phyloP scores from a whole-genome alignment of 441 rosid genomes.

The Arabidopsis hybrid region DNA sequence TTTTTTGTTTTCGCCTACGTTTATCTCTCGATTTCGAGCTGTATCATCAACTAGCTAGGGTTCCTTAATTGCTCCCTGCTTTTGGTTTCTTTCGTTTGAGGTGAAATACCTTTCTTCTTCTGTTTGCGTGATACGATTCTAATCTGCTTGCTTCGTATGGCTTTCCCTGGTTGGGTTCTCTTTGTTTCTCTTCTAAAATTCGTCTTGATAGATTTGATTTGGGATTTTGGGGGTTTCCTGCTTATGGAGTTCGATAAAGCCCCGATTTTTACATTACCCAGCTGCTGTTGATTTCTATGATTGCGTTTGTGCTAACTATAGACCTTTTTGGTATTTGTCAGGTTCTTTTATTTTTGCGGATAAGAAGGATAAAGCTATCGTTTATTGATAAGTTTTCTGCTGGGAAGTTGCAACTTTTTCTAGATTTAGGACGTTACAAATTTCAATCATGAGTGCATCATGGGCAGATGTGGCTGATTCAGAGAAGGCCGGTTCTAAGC shows the following conservation, averaged over 20 bases:
- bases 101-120: background rate
- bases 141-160: no score
- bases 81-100: constrained; percentile 17
- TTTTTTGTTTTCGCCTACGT: background rate
- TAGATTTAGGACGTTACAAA: constrained; percentile 19
- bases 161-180: background rate
- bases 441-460: constrained; percentile 51
- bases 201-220: constrained; percentile 30
- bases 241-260: constrained; percentile 20
- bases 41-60: constrained; percentile 20
- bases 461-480: constrained; percentile 59
- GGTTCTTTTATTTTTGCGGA: constrained; percentile 39
- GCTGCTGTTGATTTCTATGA: constrained; percentile 27
- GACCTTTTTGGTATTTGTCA: constrained; percentile 38
- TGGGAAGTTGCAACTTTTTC: constrained; percentile 22
- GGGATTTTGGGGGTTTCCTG: constrained; percentile 28
- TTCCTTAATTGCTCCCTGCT: constrained; percentile 15
- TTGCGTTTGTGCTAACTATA: constrained; percentile 29
- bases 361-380: constrained; percentile 27
- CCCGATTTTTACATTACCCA: background rate
- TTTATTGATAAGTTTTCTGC: constrained; percentile 22
- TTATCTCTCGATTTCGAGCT: constrained; percentile 30
- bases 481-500: constrained; percentile 47
- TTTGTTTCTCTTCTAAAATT: constrained; percentile 18
- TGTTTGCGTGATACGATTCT: background rate